phyloP scores from a whole-genome alignment of 2,329 filamentous ascomycete species.

The Arachnomyces sp. region DNA sequence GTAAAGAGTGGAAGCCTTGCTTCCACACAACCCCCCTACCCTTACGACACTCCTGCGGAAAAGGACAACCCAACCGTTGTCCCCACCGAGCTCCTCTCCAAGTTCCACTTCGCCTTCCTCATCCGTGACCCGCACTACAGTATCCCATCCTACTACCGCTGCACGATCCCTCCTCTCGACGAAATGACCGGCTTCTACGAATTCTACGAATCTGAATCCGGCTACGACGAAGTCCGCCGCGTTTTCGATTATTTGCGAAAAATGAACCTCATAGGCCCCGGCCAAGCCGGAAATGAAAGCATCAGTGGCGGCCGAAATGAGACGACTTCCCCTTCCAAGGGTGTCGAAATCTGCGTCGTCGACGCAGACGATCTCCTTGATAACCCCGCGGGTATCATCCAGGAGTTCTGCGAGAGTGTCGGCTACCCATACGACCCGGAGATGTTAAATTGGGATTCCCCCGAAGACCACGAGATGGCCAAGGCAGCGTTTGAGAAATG shows the following conservation, averaged over 20 bases:
- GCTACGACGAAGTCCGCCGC: conserved; percentile 78
- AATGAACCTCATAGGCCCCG: conserved; percentile 62
- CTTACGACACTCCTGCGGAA: conserved; percentile 54
- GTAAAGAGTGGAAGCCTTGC: conserved; percentile 17
- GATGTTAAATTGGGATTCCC: conserved; percentile 80
- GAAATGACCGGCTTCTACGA: conserved; percentile 75
- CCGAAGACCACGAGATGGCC: conserved; percentile 62
- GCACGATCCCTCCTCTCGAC: conserved; percentile 80
- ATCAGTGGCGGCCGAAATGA: conserved; percentile 13
- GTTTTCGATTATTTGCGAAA: conserved; percentile 77
- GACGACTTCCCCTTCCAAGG: conserved; percentile 9
- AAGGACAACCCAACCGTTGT: conserved; percentile 76
- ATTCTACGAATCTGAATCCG: conserved; percentile 82
- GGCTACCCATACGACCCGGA: conserved; percentile 65
- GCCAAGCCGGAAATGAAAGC: conserved; percentile 42
- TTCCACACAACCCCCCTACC: conserved; percentile 41
- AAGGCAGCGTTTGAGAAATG: conserved; percentile 84
- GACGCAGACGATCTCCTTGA: conserved; percentile 94
- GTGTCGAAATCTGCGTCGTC: conserved; percentile 68
- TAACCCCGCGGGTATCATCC: conserved; percentile 66
- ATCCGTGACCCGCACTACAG: conserved; percentile 91
- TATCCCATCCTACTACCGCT: conserved; percentile 91
- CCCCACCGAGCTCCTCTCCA: conserved; percentile 62
- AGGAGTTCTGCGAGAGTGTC: conserved; percentile 73
- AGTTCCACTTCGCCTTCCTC: conserved; percentile 91